Conservation (phyloP, 2,329 filamentous ascomycete species). For the Periconia digitata region DNA sequence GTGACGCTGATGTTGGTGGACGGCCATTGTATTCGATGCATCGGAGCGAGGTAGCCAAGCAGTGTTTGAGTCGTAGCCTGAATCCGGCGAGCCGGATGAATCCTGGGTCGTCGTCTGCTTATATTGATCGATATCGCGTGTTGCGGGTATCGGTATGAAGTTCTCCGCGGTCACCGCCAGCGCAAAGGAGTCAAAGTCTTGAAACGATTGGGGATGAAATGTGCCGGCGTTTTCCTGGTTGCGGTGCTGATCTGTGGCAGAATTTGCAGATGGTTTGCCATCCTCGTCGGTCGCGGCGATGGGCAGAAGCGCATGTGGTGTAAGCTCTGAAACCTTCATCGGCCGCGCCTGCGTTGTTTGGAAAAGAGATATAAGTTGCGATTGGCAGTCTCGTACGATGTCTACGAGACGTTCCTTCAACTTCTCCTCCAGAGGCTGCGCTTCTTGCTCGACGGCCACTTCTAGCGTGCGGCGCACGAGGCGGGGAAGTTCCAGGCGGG, state of each 20-base stretch:
- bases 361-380: conserved; percentile 21
- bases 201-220: neutral
- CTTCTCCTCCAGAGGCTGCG: conserved; percentile 26
- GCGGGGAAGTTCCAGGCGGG: conserved; percentile 26
- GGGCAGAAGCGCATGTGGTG: neutral
- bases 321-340: conserved; percentile 1
- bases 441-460: conserved; percentile 25
- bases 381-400: conserved; percentile 26
- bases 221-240: neutral
- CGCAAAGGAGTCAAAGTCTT: conserved; percentile 6
- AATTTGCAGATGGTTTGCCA: conserved; percentile 1
- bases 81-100: conserved; percentile 19
- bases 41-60: too few species aligned
- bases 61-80: conserved; percentile 20
- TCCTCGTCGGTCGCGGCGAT: neutral
- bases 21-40: neutral
- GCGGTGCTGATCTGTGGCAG: neutral
- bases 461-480: conserved; percentile 27
- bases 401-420: conserved; percentile 28
- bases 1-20: neutral
- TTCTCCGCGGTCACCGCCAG: neutral
- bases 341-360: conserved; percentile 2
- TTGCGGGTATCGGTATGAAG: conserved; percentile 7
- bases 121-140: neutral
- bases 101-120: neutral